A percentile compares a stretch with the other conserved stretches of the same genome.
Evolutionary conservation across 768 basidiomycete genomes (phyloP).

Genomic region (Symmetrospora coprosmae): DNA sequence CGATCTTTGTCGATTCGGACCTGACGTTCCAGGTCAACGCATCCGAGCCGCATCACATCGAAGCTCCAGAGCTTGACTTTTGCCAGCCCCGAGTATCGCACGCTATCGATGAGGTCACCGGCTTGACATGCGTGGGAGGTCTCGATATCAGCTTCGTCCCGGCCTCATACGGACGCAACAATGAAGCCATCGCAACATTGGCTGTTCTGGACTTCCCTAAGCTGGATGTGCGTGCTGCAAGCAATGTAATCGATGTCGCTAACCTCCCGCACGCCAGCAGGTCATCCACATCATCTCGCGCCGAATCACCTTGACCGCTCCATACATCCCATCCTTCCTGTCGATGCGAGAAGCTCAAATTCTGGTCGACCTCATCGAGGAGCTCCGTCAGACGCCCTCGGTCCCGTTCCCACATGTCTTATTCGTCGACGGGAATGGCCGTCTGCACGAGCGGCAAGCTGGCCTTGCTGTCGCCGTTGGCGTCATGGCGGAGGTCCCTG

Average conservation of each 20-base stretch:
- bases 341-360: slow-evolving; percentile 32
- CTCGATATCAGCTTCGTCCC: slow-evolving; percentile 32
- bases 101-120: neutral
- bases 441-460: slow-evolving; percentile 32
- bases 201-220: slow-evolving; percentile 30
- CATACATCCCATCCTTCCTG: slow-evolving; percentile 35
- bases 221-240: slow-evolving; percentile 30
- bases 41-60: too few relatives aligned
- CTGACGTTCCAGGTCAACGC: slow-evolving; percentile 11
- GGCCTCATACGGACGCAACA: slow-evolving; percentile 13
- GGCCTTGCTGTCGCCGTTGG: slow-evolving; percentile 33
- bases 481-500: slow-evolving; percentile 30
- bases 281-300: slow-evolving; percentile 25
- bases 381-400: slow-evolving; percentile 17
- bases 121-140: slow-evolving; percentile 30
- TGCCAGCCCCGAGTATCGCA: too few relatives aligned
- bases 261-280: slow-evolving; percentile 6
- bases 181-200: slow-evolving; percentile 31
- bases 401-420: slow-evolving; percentile 32
- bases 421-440: slow-evolving; percentile 35
- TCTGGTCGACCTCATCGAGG: slow-evolving; percentile 26
- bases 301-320: slow-evolving; percentile 25
- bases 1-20: slow-evolving; percentile 1
- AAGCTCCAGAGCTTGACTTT: too few relatives aligned
- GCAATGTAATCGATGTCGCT: too few relatives aligned